These are phyloP conservation scores for Saccharomycopsis amapae DNA, from an alignment of 805 yeast genomes.

Conservation along the genomic window DNA sequence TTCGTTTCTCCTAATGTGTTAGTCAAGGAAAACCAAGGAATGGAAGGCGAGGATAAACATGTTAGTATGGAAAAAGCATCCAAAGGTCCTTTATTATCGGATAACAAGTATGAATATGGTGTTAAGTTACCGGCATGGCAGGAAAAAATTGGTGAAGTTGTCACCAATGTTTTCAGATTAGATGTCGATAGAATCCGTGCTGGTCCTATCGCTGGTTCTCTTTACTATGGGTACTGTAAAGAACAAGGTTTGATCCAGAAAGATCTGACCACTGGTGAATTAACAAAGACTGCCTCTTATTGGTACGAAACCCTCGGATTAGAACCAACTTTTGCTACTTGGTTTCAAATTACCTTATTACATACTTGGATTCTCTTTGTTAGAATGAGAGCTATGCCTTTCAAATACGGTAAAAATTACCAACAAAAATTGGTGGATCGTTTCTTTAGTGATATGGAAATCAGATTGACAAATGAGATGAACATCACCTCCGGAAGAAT, in stretches of 20 bases:
- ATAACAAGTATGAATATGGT: constrained; percentile 34
- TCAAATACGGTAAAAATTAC: constrained; percentile 78
- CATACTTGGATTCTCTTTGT: constrained; percentile 93
- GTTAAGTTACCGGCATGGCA: constrained; percentile 44
- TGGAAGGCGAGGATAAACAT: neutral
- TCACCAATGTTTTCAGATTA: constrained; percentile 53
- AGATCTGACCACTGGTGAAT: constrained; percentile 72
- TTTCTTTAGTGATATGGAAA: constrained; percentile 83
- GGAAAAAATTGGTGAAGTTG: constrained; percentile 55
- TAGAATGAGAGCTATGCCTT: constrained; percentile 95
- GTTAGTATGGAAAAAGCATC: neutral
- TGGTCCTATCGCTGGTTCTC: constrained; percentile 90
- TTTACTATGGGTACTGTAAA: constrained; percentile 81
- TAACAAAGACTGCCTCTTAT: constrained; percentile 67
- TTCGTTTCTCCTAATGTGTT: constrained; percentile 7
- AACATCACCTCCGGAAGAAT: constrained; percentile 74
- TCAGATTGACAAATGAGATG: constrained; percentile 78
- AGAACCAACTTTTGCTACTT: constrained; percentile 86
- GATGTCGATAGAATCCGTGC: constrained; percentile 92
- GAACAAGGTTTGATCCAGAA: constrained; percentile 73
- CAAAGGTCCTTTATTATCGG: constrained; percentile 25
- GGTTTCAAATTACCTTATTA: constrained; percentile 87
- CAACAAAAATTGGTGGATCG: constrained; percentile 90
- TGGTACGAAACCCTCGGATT: constrained; percentile 79
- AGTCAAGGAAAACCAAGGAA: neutral